Evolutionary conservation across 192 early-diverging fungal genomes (phyloP).

Genomic region (Radiomyces spectabilis): DNA sequence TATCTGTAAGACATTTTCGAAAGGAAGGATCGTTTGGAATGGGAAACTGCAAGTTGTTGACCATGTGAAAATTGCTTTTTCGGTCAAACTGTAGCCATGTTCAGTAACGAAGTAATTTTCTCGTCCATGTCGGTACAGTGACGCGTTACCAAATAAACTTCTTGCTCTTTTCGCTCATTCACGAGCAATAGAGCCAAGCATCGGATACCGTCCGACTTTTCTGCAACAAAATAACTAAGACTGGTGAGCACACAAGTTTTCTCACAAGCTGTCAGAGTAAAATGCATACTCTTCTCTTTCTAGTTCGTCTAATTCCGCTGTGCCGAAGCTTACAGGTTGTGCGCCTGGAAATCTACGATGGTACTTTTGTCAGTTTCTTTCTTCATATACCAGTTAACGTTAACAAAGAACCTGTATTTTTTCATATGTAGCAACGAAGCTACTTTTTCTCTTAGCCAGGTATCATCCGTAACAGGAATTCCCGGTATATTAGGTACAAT

Average conservation of each 20-base stretch:
- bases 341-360: conserved; percentile 52
- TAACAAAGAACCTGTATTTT: conserved; percentile 12
- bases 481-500: conserved; percentile 28
- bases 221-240: conserved; percentile 66
- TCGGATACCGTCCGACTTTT: conserved; percentile 79
- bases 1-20: conserved; percentile 51
- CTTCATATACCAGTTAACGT: neutral
- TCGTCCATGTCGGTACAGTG: neutral
- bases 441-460: conserved; percentile 16
- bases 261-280: neutral
- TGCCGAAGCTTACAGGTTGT: conserved; percentile 58
- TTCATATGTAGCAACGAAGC: conserved; percentile 15
- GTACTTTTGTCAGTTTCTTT: too few species aligned
- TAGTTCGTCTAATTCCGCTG: conserved; percentile 38
- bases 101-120: neutral
- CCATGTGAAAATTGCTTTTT: conserved; percentile 74
- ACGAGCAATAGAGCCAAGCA: conserved; percentile 43
- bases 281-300: conserved; percentile 49
- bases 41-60: conserved; percentile 58
- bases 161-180: conserved; percentile 28
- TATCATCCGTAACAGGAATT: conserved; percentile 5
- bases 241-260: neutral
- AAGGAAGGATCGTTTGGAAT: conserved; percentile 27
- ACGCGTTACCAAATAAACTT: conserved; percentile 45
- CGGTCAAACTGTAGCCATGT: conserved; percentile 61